Evolutionary conservation across 495 filamentous ascomycete species (phyloP).

Genomic region (Penicillium longicatenatum): DNA sequence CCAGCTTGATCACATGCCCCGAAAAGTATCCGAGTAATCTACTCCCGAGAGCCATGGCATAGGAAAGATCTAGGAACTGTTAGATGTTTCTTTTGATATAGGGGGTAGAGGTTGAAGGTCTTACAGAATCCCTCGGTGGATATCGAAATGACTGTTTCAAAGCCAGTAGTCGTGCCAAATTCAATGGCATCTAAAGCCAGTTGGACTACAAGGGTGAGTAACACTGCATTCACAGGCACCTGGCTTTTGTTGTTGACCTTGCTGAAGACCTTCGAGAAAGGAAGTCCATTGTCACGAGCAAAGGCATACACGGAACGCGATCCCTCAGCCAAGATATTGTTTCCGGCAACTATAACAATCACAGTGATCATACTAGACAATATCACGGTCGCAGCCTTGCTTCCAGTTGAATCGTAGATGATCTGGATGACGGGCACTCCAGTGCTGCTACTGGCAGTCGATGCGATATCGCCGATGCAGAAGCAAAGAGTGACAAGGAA

Average conservation of each 20-base stretch:
- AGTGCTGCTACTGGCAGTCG: constrained; percentile 41
- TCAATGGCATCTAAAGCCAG: constrained; percentile 58
- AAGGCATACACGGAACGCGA: constrained; percentile 49
- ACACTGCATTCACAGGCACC: constrained; percentile 52
- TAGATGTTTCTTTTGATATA: constrained; percentile 7
- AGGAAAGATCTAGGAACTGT: constrained; percentile 51
- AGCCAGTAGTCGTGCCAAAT: constrained; percentile 58
- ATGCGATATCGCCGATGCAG: constrained; percentile 49
- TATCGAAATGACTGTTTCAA: constrained; percentile 59
- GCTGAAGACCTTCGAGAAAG: constrained; percentile 45
- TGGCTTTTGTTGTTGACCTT: constrained; percentile 40
- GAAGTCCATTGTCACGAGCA: constrained; percentile 50
- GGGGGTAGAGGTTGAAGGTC: constrained; percentile 7
- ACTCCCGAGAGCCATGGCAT: constrained; percentile 55
- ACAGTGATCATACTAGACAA: constrained; percentile 43
- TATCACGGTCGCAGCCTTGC: constrained; percentile 41
- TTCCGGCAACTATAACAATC: constrained; percentile 43
- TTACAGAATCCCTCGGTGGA: constrained; percentile 60
- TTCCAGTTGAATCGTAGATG: constrained; percentile 49
- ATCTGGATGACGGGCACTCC: constrained; percentile 53
- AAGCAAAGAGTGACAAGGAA: constrained; percentile 52
- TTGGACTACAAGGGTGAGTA: constrained; percentile 53
- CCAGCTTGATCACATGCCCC: constrained; percentile 40
- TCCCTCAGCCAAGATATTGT: constrained; percentile 46
- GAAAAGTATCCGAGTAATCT: constrained; percentile 53